phyloP scores from a whole-genome alignment of 2,329 filamentous ascomycete genomes.

The Alternaria sp. region DNA sequence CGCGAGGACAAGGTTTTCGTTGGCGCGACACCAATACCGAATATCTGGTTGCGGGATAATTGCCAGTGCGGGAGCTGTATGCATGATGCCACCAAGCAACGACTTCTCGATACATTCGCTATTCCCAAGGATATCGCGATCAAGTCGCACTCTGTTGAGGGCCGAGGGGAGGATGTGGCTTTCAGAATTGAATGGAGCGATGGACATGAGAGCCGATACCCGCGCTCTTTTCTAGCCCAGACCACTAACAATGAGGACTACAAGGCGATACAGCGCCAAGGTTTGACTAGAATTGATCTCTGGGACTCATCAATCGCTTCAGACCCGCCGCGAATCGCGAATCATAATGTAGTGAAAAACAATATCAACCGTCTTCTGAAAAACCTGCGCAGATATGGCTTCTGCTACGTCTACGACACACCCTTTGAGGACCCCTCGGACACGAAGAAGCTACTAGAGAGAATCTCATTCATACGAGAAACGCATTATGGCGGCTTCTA shows the following conservation, averaged over 20 bases:
- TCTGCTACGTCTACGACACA: conserved; percentile 77
- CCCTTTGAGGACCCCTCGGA: conserved; percentile 61
- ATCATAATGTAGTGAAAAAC: conserved; percentile 34
- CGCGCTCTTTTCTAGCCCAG: conserved; percentile 66
- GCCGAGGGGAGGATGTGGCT: conserved; percentile 10
- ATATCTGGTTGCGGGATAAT: conserved; percentile 66
- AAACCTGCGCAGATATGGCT: conserved; percentile 73
- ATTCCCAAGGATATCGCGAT: conserved; percentile 45
- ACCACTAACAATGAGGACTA: conserved; percentile 52
- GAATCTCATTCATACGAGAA: conserved; percentile 84
- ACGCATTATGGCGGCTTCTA: conserved; percentile 90
- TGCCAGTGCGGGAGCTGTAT: conserved; percentile 74
- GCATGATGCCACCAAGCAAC: conserved; percentile 74
- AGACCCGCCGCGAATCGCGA: conserved; percentile 61
- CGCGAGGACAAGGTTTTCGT: conserved; percentile 17
- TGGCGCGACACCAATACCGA: conserved; percentile 19
- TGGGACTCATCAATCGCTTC: conserved; percentile 47
- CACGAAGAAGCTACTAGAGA: conserved; percentile 77
- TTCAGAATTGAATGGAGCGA: conserved; percentile 57
- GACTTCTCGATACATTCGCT: conserved; percentile 72
- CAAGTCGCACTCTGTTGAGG: conserved; percentile 19
- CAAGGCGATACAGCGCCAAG: conserved; percentile 47
- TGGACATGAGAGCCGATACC: conserved; percentile 73
- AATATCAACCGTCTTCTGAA: conserved; percentile 62
- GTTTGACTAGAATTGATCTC: conserved; percentile 44